Evolutionary conservation across 306 rosid species (phyloP), one percentile per base, ranked within the genome.

Genomic region (Cotoneaster glaucophyllus): DNA sequence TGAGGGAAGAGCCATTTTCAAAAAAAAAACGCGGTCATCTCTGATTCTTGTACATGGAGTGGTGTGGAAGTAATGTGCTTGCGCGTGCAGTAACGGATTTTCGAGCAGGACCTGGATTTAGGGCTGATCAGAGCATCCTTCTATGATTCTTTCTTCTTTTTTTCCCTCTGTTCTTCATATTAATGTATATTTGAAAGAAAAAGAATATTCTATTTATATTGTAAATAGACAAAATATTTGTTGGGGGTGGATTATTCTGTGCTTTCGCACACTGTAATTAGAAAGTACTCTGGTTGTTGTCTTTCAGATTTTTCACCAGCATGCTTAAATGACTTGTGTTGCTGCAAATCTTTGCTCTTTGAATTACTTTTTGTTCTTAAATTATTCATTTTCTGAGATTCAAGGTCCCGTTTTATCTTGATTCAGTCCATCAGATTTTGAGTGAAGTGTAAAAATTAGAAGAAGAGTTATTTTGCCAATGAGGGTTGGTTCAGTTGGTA

Each of bases 11-110:
- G 61, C 74, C 65, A 73, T 80, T 78, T 77, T 65, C 70, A 0
- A 45, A 32, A 32, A 34, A 34, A 69, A 31, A 56, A 76, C 50
- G 53, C 28, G 14, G 64, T 69, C 57, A 56, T 71, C 43, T 74
- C 67, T 73, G 53, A 69, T 48, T 37, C 61, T 45, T 83, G 84
- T 76, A 64, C 81, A 81, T 77, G 76, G 82, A 78, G 82, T 84
- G 78, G 82, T 74, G 86, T 86, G 88, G 37, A 76, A 69, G 81
- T 79, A 28, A 64, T 67, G 58, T 64, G 71, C 59, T 70, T 77
- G 64, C 66, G 84, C 37, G 54, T 74, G 85, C 61, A 24, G 74
- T 73, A 58, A 15, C 66, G 80, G 71, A 71, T 71, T 63, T n/a
- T 54, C 75, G 57, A 67, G 73, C 32, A 48, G 28, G 73, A 64